Evolutionary conservation across 257 asterid species (phyloP), one percentile per base, ranked within the genome.

Genomic region (Solanum pimpinellifolium): DNA sequence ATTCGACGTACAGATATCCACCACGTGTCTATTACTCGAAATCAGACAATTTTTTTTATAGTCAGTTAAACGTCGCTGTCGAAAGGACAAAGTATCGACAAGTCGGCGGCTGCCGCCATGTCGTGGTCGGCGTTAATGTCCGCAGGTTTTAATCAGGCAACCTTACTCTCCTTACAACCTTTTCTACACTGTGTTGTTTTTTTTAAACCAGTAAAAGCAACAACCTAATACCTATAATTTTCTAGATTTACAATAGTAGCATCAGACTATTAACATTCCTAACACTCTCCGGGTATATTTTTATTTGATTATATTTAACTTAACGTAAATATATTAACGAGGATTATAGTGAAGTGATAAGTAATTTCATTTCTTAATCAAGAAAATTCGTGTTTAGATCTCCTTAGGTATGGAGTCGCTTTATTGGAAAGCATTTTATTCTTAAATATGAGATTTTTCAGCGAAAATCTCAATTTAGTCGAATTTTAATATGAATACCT

Each of bases 51-150:
- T 20, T 56, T 56, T 56, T 56, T 56, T 56, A 27, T 0, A 20
- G 47, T 35, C 72, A 6, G 94, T 89, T 93, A 92, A 75, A 80
- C 90, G 93, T 93, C 94, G 92, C 93, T 93, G 86, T 93, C 96
- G 27, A 39, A 81, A 84, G 76, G 85, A 78, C 84, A 77, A 25
- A 3, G 25, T 6, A 25, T 15, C 85, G 94, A 92, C 98, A 93
- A 37, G 91, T 52, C 94, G 93, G 93, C 96, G 94, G 97, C 96
- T 86, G 92, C 90, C 84, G 91, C 92, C 86, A 88, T 65, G 46
- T 62, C 65, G 7, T 86, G 88, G 97, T 93, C 95, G 92, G 89
- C 85, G 73, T 88, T 47, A 80, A 88, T 88, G 68, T 33, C 90
- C 84, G 81, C 80, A 60, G 89, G 91, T 85, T 70, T 52, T 78